Conservation (phyloP, 129 eudicot genomes). For the Escallonia herrerae region DNA sequence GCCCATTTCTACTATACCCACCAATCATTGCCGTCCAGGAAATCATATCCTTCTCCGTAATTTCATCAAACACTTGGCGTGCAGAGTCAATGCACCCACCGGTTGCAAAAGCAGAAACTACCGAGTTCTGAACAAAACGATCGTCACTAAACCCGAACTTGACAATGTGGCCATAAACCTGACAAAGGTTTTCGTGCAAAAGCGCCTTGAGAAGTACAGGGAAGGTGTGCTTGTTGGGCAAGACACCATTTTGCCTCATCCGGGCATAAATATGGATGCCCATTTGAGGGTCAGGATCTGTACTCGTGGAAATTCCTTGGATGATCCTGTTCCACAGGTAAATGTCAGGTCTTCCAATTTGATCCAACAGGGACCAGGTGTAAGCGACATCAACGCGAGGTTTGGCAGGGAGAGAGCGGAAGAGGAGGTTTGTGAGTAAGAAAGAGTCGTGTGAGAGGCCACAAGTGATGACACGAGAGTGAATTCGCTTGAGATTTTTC, state of each 20-base stretch:
- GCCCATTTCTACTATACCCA: conserved; percentile 19
- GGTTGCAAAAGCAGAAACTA: conserved; percentile 15
- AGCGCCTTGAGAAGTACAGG: conserved; percentile 27
- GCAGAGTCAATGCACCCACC: conserved; percentile 19
- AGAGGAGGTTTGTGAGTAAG: conserved; percentile 8
- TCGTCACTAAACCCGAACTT: conserved; percentile 21
- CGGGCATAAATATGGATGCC: neutral
- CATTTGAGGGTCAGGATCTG: conserved; percentile 3
- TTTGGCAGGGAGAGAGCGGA: conserved; percentile 1
- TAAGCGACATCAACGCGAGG: neutral
- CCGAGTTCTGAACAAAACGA: conserved; percentile 22
- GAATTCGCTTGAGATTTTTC: conserved; percentile 12
- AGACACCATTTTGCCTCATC: conserved; percentile 12
- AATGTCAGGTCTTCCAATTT: conserved; percentile 2
- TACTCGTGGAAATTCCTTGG: conserved; percentile 8
- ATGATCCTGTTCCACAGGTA: conserved; percentile 4
- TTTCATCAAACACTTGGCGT: conserved; percentile 25
- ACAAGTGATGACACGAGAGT: conserved; percentile 8
- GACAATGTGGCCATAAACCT: conserved; percentile 15
- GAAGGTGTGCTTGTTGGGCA: conserved; percentile 31
- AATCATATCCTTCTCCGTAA: conserved; percentile 10
- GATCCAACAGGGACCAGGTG: conserved; percentile 10
- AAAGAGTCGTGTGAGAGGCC: conserved; percentile 9
- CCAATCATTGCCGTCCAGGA: conserved; percentile 24
- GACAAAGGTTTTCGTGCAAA: conserved; percentile 8